These are phyloP conservation scores for Gnaphalium uliginosum DNA, from an alignment of 129 eudicot species.

Conservation along the genomic window DNA sequence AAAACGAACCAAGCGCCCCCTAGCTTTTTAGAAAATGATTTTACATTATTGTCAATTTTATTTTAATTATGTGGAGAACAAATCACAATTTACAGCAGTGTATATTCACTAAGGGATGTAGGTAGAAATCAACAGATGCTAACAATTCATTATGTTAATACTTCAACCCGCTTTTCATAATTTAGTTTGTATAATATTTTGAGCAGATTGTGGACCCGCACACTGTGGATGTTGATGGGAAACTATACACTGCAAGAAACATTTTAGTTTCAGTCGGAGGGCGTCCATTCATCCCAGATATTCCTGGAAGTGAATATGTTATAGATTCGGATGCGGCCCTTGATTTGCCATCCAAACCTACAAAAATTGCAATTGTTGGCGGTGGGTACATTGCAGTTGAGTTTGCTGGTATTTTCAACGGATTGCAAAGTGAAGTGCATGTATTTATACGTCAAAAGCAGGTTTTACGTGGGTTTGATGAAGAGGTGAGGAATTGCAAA, in stretches of 20 bases:
- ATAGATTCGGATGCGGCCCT: conserved; percentile 98
- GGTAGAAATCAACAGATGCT: not conserved
- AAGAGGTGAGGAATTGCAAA: conserved; percentile 61
- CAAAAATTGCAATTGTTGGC: conserved; percentile 93
- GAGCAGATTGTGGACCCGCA: conserved; percentile 91
- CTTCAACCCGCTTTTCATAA: conserved; percentile 5
- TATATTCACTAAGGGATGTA: not conserved
- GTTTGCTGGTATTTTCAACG: conserved; percentile 99
- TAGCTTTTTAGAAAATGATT: not conserved
- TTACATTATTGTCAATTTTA: not conserved
- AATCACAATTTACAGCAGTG: not conserved
- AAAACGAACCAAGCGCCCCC: too few species aligned
- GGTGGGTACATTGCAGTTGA: conserved; percentile 98
- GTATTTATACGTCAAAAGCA: conserved; percentile 92
- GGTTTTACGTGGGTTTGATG: conserved; percentile 97
- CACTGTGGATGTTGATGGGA: conserved; percentile 93
- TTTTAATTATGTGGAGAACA: conserved; percentile 1
- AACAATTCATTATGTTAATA: not conserved
- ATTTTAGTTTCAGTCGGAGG: conserved; percentile 96
- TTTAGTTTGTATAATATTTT: conserved; percentile 1
- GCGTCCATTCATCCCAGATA: conserved; percentile 93
- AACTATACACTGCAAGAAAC: conserved; percentile 81
- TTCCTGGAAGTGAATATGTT: conserved; percentile 86
- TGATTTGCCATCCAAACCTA: conserved; percentile 85
- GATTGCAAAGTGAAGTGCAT: conserved; percentile 89